Conservation (phyloP, 2,329 filamentous ascomycete species). For the Coniochaeta sp. region DNA sequence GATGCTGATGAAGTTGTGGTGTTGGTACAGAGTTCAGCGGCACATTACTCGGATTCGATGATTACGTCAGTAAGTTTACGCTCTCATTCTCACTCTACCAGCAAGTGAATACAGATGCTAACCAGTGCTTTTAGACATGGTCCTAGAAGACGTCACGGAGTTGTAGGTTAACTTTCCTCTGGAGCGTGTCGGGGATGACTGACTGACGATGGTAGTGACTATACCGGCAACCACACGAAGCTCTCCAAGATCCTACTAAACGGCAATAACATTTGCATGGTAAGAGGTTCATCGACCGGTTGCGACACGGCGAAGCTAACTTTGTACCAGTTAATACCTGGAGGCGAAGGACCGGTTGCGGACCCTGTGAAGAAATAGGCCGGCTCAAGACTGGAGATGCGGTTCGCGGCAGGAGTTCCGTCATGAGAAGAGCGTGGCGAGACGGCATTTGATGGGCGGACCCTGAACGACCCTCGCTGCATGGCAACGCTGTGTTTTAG, state of each 20-base stretch:
- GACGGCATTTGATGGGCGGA: neutral
- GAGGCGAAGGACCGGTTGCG: constrained; percentile 61
- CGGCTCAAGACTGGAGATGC: constrained; percentile 4
- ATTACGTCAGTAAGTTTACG: constrained; percentile 90
- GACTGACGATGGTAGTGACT: constrained; percentile 58
- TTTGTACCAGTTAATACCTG: constrained; percentile 61
- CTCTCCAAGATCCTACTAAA: constrained; percentile 93
- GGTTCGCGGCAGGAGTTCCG: neutral
- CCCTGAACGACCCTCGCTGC: neutral
- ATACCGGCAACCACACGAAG: constrained; percentile 79
- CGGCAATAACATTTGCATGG: constrained; percentile 99
- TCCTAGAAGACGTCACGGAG: constrained; percentile 93
- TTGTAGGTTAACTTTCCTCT: constrained; percentile 51
- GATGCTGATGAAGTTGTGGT: neutral
- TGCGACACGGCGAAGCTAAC: neutral
- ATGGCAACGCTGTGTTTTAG: neutral
- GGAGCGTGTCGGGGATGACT: constrained; percentile 7
- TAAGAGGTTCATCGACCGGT: constrained; percentile 33
- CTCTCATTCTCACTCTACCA: neutral
- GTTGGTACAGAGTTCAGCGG: constrained; percentile 75
- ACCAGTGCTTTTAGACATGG: constrained; percentile 69
- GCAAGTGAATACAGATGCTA: constrained; percentile 10
- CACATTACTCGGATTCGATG: constrained; percentile 90
- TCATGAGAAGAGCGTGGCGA: neutral
- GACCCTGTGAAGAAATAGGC: constrained; percentile 15